A percentile compares a stretch with the other conserved stretches of the same genome.
These are phyloP conservation scores for Boletus reticulatus DNA, from an alignment of 768 basidiomycete species.

Conservation along the genomic window DNA sequence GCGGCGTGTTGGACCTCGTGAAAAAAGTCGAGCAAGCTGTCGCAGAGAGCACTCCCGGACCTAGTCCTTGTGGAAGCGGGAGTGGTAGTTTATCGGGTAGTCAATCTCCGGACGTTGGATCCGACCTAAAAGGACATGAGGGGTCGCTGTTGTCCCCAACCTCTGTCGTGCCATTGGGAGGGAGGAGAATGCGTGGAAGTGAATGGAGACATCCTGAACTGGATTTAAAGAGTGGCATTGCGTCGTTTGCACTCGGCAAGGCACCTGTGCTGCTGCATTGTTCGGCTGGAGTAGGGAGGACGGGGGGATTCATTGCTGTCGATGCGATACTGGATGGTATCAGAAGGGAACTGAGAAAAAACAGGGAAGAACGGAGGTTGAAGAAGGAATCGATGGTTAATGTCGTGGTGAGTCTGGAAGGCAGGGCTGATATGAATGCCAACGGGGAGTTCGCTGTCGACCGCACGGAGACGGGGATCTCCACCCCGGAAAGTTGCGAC, in stretches of 20 bases:
- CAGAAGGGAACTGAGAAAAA: constrained; percentile 51
- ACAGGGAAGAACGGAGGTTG: constrained; percentile 21
- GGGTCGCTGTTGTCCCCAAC: constrained; percentile 17
- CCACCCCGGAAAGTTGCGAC: neutral
- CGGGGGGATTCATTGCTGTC: constrained; percentile 90
- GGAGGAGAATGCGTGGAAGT: constrained; percentile 11
- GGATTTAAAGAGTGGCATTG: constrained; percentile 56
- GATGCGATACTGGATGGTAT: constrained; percentile 83
- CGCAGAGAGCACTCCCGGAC: constrained; percentile 29
- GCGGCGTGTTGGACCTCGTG: constrained; percentile 71
- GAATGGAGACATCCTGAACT: constrained; percentile 39
- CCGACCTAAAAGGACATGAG: constrained; percentile 3
- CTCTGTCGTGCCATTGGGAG: neutral
- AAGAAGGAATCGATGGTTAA: neutral
- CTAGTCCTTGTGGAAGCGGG: constrained; percentile 26
- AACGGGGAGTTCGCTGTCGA: constrained; percentile 4
- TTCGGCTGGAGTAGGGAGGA: constrained; percentile 93
- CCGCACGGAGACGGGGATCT: constrained; percentile 8
- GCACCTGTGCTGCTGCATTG: constrained; percentile 79
- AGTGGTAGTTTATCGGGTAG: constrained; percentile 15
- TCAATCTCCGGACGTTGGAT: constrained; percentile 16
- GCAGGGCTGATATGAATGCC: neutral
- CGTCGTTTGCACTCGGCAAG: constrained; percentile 46
- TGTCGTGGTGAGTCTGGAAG: neutral
- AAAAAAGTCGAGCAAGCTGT: constrained; percentile 53